phyloP scores from a whole-genome alignment of 2,329 filamentous ascomycete species.

The Thermoascus crustaceus region DNA sequence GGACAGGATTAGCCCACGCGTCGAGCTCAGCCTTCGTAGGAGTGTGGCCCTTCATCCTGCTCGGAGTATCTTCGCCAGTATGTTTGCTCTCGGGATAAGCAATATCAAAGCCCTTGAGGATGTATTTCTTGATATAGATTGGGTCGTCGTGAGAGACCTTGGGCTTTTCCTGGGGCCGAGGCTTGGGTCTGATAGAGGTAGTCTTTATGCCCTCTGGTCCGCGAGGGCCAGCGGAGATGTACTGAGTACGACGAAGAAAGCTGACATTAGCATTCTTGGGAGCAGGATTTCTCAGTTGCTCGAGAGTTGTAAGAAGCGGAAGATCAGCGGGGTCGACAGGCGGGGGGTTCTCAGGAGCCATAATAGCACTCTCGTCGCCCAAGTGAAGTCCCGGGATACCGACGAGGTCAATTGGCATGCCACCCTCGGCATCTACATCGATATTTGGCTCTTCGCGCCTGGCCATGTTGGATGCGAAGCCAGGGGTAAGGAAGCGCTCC shows the following conservation, averaged over 20 bases:
- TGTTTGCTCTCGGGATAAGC: slow-evolving; percentile 55
- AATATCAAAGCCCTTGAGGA: slow-evolving; percentile 57
- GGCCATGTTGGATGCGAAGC: slow-evolving; percentile 80
- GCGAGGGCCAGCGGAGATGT: slow-evolving; percentile 52
- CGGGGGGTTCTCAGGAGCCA: slow-evolving; percentile 64
- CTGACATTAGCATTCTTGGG: slow-evolving; percentile 70
- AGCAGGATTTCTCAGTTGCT: slow-evolving; percentile 76
- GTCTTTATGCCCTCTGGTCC: slow-evolving; percentile 25
- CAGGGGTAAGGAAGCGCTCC: slow-evolving; percentile 79
- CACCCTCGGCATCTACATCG: slow-evolving; percentile 92
- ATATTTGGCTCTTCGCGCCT: slow-evolving; percentile 92
- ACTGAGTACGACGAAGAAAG: slow-evolving; percentile 92
- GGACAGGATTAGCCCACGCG: slow-evolving; percentile 53
- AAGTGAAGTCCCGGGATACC: slow-evolving; percentile 93
- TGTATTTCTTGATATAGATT: slow-evolving; percentile 51
- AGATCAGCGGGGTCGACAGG: slow-evolving; percentile 76
- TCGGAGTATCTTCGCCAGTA: slow-evolving; percentile 47
- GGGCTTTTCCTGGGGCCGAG: slow-evolving; percentile 20
- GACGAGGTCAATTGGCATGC: slow-evolving; percentile 92
- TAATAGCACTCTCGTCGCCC: slow-evolving; percentile 86
- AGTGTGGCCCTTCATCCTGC: slow-evolving; percentile 46
- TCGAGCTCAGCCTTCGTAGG: slow-evolving; percentile 47
- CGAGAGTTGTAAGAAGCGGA: slow-evolving; percentile 71
- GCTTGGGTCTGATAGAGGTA: slow-evolving; percentile 17
- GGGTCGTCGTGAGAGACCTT: slow-evolving; percentile 47